These are phyloP conservation scores for Trametopsis cervina DNA, from an alignment of 768 basidiomycete genomes.

Conservation along the genomic window DNA sequence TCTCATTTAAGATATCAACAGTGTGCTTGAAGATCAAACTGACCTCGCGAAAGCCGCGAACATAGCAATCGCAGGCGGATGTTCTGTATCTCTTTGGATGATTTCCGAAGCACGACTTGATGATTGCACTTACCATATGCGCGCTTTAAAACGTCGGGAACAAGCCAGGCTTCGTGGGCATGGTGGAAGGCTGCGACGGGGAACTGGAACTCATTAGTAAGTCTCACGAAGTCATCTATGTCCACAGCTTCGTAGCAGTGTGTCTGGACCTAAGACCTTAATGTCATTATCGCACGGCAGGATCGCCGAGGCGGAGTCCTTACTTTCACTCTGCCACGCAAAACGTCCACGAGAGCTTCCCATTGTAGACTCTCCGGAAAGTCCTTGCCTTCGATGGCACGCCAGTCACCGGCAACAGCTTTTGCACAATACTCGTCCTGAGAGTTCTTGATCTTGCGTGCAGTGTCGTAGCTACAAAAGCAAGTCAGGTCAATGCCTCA, in stretches of 20 bases:
- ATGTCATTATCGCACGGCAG: no score
- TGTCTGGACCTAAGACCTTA: constrained; percentile 30
- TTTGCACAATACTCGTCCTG: constrained; percentile 64
- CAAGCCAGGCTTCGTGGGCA: constrained; percentile 74
- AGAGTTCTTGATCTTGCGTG: constrained; percentile 50
- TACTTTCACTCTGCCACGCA: constrained; percentile 73
- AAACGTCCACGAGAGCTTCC: constrained; percentile 64
- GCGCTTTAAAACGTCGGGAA: constrained; percentile 66
- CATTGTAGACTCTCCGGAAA: constrained; percentile 68
- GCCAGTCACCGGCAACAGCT: constrained; percentile 39
- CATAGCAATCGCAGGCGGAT: constrained; percentile 60
- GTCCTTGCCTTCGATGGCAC: constrained; percentile 31
- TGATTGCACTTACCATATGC: constrained; percentile 47
- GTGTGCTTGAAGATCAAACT: neutral
- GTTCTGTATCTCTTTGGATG: constrained; percentile 16
- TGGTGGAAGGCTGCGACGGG: constrained; percentile 73
- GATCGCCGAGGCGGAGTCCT: neutral
- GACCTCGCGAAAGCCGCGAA: constrained; percentile 59
- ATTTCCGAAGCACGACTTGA: no score
- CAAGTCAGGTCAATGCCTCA: constrained; percentile 4
- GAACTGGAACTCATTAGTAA: constrained; percentile 80
- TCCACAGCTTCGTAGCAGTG: constrained; percentile 37
- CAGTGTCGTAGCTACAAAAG: constrained; percentile 50
- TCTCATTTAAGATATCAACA: neutral
- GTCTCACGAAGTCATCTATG: constrained; percentile 48